Conservation (phyloP, 148 eudicot genomes). For the Persicaria maculosa region DNA sequence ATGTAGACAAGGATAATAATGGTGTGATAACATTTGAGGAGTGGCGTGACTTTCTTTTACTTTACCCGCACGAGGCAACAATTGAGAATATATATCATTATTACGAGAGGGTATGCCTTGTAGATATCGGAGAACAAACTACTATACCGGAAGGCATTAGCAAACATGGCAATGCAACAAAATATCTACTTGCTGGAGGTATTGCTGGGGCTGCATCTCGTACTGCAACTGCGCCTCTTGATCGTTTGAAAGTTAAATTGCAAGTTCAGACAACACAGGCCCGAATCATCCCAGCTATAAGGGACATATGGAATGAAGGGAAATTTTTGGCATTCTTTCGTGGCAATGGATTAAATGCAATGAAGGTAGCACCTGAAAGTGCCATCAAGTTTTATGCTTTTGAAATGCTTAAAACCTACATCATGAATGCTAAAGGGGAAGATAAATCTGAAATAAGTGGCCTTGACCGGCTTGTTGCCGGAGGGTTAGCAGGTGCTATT, state of each 20-base stretch:
- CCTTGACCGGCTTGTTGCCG: constrained; percentile 68
- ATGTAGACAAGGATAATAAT: constrained; percentile 87
- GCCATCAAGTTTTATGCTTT: constrained; percentile 87
- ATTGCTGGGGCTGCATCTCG: constrained; percentile 98
- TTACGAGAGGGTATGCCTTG: constrained; percentile 90
- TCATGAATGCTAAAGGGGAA: constrained; percentile 56
- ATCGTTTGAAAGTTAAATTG: constrained; percentile 73
- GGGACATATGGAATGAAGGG: constrained; percentile 78
- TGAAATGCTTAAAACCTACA: constrained; percentile 66
- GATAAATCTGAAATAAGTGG: constrained; percentile 65
- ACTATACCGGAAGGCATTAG: constrained; percentile 87
- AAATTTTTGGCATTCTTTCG: constrained; percentile 71
- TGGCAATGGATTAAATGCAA: constrained; percentile 83
- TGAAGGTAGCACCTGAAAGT: constrained; percentile 96
- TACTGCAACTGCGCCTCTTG: constrained; percentile 95
- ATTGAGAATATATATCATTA: constrained; percentile 82
- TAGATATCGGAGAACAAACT: constrained; percentile 95
- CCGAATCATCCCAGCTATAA: constrained; percentile 48
- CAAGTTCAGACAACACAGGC: constrained; percentile 72
- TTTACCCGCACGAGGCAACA: constrained; percentile 93
- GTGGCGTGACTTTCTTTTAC: constrained; percentile 94
- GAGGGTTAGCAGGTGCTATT: constrained; percentile 92
- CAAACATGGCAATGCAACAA: constrained; percentile 75
- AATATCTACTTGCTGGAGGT: constrained; percentile 88
- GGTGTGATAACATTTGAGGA: constrained; percentile 95